Evolutionary conservation across 768 basidiomycete species (phyloP), one percentile per base, ranked within the genome.

Genomic region (Leucosporidium yakuticum): DNA sequence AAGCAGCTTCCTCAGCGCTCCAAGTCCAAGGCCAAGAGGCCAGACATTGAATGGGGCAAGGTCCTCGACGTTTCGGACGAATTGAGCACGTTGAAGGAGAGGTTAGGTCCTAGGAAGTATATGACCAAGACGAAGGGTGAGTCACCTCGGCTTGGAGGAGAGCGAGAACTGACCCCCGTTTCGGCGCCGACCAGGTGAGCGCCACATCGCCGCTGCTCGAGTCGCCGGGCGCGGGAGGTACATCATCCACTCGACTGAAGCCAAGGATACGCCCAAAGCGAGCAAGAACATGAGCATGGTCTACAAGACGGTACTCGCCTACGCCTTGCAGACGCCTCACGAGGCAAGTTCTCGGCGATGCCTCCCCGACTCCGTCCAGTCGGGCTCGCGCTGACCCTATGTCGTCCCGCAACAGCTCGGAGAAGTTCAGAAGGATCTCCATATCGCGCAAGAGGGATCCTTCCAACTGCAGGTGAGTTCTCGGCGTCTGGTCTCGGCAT

Each of bases 61-160:
- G 81, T 85, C 4, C 79, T 80, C 1, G 79, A 80, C 5, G 79
- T 85, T 15, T 84, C 85, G 1, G 82, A 85, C 48, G 82, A 87
- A 73, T 74, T 86, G 23, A 76, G 78, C 49, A 74, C 74, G 31
- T 74, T 86, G 31, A 83, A 84, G 70, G 78, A 81, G 62, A 82
- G 82, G 0, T 71, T 87, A 17, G 84, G 83, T 0, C 80, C 79
- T 57, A 83, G 82, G 74, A 79, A 79, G 3, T 86, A 86, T 71
- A 83, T 86, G 72, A 87, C 86, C 0, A 86, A 85, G 76, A 87
- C 85, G 12, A 78, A 82, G 76, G 85, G 84, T 11, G 80, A 81
- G 39, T 0, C 56, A 34, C 0, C 17, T 36, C 32, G 15, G 25
- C 11, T 4, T 21, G 11, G 19, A 34, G 29, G 15, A 25, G 11